phyloP scores from a whole-genome alignment of 129 eudicot species.

The Artemisia tridentata region DNA sequence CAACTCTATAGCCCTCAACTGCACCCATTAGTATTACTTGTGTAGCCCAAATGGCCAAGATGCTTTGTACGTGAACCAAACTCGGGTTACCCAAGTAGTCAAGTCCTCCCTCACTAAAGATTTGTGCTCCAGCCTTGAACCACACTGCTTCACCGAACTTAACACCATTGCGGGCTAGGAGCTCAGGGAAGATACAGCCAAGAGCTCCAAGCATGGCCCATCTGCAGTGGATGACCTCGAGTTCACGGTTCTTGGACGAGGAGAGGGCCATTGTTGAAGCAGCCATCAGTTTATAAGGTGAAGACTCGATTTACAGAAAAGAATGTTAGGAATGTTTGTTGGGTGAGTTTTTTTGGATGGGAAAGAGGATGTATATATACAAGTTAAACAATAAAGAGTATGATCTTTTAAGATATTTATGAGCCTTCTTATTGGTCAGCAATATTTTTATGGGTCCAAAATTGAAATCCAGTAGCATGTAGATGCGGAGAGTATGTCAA shows the following conservation, averaged over 20 bases:
- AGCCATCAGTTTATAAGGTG: neutral
- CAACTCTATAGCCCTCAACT: constrained; percentile 12
- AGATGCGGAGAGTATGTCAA: too few relatives aligned
- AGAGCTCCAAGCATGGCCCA: constrained; percentile 6
- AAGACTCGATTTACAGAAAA: neutral
- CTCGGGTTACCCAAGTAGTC: neutral
- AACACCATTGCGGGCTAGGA: constrained; percentile 16
- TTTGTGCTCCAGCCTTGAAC: constrained; percentile 29
- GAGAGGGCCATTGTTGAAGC: constrained; percentile 26
- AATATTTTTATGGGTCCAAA: too few relatives aligned
- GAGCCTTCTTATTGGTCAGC: too few relatives aligned
- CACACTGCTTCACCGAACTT: constrained; percentile 28
- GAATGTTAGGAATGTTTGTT: too few relatives aligned
- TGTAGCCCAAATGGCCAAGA: constrained; percentile 24
- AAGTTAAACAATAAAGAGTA: too few relatives aligned
- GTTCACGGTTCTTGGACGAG: constrained; percentile 21
- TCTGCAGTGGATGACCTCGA: neutral
- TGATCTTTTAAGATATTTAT: too few relatives aligned
- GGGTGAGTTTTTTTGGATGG: too few relatives aligned
- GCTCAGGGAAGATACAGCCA: constrained; percentile 24
- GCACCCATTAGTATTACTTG: constrained; percentile 10
- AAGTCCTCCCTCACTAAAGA: constrained; percentile 25
- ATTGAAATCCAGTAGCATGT: too few relatives aligned
- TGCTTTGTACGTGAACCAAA: constrained; percentile 20
- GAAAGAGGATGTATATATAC: too few relatives aligned